phyloP scores from a whole-genome alignment of 352 stramenopile species.

The Phytophthora pistaciae region DNA sequence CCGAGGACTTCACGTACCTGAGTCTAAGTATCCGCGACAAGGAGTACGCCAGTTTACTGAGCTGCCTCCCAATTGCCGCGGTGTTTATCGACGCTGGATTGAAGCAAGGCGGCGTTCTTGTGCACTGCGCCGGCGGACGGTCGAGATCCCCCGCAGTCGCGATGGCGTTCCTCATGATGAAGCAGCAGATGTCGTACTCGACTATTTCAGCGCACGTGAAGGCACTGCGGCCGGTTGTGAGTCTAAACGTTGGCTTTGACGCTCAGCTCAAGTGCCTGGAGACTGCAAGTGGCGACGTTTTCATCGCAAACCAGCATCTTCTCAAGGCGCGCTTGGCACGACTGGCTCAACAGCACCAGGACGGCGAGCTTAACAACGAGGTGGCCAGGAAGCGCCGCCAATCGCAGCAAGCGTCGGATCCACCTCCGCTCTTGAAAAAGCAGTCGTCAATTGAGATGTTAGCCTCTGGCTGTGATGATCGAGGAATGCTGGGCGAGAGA shows the following conservation, averaged over 20 bases:
- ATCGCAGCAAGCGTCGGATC: constrained; percentile 10
- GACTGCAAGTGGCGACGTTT: constrained; percentile 72
- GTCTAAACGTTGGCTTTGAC: constrained; percentile 88
- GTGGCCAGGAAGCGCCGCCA: constrained; percentile 50
- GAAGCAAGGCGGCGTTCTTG: constrained; percentile 70
- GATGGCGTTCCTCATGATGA: constrained; percentile 86
- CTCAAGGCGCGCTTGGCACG: constrained; percentile 50
- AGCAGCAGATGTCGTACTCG: constrained; percentile 61
- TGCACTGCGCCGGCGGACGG: constrained; percentile 87
- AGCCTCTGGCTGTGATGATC: constrained; percentile 50
- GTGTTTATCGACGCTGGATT: constrained; percentile 87
- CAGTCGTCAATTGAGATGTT: constrained; percentile 39
- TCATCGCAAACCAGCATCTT: constrained; percentile 80
- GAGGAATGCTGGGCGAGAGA: constrained; percentile 65
- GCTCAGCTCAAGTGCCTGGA: constrained; percentile 83
- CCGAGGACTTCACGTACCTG: constrained; percentile 90
- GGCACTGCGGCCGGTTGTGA: constrained; percentile 66
- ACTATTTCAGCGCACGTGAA: constrained; percentile 60
- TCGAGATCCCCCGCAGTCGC: constrained; percentile 86
- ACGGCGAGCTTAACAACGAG: constrained; percentile 42
- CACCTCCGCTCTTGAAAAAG: constrained; percentile 35
- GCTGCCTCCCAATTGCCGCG: constrained; percentile 76
- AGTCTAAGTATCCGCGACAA: constrained; percentile 92
- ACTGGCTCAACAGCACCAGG: constrained; percentile 48
- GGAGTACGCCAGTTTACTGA: constrained; percentile 90